These are phyloP conservation scores for Pisolithus albus DNA, from an alignment of 768 basidiomycete species.

Conservation along the genomic window DNA sequence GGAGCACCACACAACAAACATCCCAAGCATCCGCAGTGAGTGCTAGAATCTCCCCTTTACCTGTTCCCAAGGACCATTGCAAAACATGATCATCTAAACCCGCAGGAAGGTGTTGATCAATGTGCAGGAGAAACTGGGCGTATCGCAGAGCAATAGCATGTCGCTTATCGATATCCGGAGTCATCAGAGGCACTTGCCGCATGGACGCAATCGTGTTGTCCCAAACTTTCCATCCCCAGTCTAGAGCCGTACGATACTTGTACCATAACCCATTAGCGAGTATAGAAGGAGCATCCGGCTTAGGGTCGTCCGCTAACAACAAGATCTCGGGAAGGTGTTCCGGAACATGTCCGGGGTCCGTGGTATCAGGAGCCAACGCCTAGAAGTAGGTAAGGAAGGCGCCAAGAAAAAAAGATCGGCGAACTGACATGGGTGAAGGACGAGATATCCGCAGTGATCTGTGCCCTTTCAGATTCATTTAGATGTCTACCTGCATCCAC, in stretches of 20 bases:
- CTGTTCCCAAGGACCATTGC: slow-evolving; percentile 65
- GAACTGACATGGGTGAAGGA: slow-evolving; percentile 53
- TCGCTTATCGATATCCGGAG: slow-evolving; percentile 39
- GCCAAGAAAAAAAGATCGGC: neutral
- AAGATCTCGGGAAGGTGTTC: slow-evolving; percentile 54
- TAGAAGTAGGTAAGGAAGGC: slow-evolving; percentile 8
- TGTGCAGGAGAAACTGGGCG: slow-evolving; percentile 60
- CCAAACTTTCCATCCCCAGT: slow-evolving; percentile 84
- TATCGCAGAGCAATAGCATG: slow-evolving; percentile 57
- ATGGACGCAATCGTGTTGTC: slow-evolving; percentile 73
- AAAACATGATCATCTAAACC: slow-evolving; percentile 68
- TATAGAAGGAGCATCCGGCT: slow-evolving; percentile 54
- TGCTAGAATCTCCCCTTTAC: slow-evolving; percentile 54
- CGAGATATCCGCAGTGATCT: slow-evolving; percentile 52
- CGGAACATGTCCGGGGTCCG: slow-evolving; percentile 30
- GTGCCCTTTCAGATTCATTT: slow-evolving; percentile 47
- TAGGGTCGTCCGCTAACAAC: slow-evolving; percentile 51
- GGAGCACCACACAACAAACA: slow-evolving; percentile 51
- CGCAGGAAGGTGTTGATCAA: slow-evolving; percentile 69
- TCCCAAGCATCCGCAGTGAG: slow-evolving; percentile 63
- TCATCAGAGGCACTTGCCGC: slow-evolving; percentile 58
- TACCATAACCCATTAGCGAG: slow-evolving; percentile 79
- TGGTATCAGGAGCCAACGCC: slow-evolving; percentile 37
- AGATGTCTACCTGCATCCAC: slow-evolving; percentile 59
- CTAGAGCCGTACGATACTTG: slow-evolving; percentile 62